phyloP scores from a whole-genome alignment of 768 basidiomycete species.

The Boletales sp. region DNA sequence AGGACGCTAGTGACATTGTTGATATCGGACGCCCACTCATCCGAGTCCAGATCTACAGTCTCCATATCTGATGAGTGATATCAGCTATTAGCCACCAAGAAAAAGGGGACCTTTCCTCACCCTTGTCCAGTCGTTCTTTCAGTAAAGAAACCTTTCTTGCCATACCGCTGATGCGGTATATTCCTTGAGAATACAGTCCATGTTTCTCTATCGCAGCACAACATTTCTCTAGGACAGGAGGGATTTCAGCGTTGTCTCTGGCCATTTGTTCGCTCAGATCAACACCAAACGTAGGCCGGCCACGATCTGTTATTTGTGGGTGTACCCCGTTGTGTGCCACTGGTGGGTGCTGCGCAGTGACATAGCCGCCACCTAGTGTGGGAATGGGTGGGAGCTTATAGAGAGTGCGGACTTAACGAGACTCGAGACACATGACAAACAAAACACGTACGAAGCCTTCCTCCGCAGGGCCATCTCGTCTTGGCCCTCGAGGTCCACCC shows the following conservation, averaged over 20 bases:
- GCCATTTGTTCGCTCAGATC: slow-evolving; percentile 90
- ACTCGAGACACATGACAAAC: slow-evolving; percentile 2
- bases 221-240: slow-evolving; percentile 83
- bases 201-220: slow-evolving; percentile 89
- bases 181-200: slow-evolving; percentile 79
- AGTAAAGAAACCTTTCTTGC: slow-evolving; percentile 82
- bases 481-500: slow-evolving; percentile 61
- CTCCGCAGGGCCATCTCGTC: slow-evolving; percentile 84
- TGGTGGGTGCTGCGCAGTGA: slow-evolving; percentile 22
- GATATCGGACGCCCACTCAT: slow-evolving; percentile 92
- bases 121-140: slow-evolving; percentile 82
- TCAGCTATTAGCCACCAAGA: slow-evolving; percentile 19
- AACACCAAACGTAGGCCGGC: slow-evolving; percentile 86
- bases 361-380: slow-evolving; percentile 33
- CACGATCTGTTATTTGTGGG: slow-evolving; percentile 48
- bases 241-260: slow-evolving; percentile 89
- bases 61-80: slow-evolving; percentile 62
- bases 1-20: slow-evolving; percentile 93
- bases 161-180: slow-evolving; percentile 92
- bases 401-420: slow-evolving; percentile 3
- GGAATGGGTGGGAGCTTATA: slow-evolving; percentile 62
- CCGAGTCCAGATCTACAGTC: slow-evolving; percentile 77
- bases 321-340: slow-evolving; percentile 27
- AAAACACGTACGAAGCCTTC: slow-evolving; percentile 84
- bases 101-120: slow-evolving; percentile 35